phyloP scores from a whole-genome alignment of 371 early-diverging fungal species.

The Mortierella polycephala region DNA sequence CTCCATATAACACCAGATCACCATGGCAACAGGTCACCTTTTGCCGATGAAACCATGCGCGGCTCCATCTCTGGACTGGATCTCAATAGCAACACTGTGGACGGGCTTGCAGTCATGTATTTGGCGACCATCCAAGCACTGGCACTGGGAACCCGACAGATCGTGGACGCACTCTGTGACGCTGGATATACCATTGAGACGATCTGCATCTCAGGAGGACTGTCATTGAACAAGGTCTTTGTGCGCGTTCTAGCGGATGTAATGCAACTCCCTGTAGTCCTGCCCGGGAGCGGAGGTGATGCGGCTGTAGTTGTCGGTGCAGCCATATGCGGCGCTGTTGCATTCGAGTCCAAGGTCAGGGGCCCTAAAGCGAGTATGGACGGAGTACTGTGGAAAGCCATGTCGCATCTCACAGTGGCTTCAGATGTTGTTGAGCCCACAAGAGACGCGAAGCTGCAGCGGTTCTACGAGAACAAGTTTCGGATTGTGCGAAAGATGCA shows the following conservation, averaged over 20 bases:
- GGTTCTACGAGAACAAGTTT: slow-evolving; percentile 66
- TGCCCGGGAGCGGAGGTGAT: slow-evolving; percentile 63
- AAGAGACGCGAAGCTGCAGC: slow-evolving; percentile 39
- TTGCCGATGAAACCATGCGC: slow-evolving; percentile 73
- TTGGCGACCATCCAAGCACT: slow-evolving; percentile 73
- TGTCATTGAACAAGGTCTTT: slow-evolving; percentile 72
- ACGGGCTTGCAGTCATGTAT: slow-evolving; percentile 70
- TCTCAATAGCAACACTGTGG: slow-evolving; percentile 61
- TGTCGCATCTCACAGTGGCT: slow-evolving; percentile 65
- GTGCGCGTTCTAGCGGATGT: slow-evolving; percentile 72
- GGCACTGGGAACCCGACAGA: slow-evolving; percentile 71
- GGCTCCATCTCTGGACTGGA: slow-evolving; percentile 73
- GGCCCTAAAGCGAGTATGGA: slow-evolving; percentile 26
- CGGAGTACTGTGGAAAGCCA: slow-evolving; percentile 62
- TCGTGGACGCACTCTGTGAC: slow-evolving; percentile 63
- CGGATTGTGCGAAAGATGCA: slow-evolving; percentile 70
- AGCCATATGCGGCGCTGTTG: slow-evolving; percentile 74
- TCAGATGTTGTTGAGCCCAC: slow-evolving; percentile 65
- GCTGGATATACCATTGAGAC: slow-evolving; percentile 70
- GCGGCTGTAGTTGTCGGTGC: slow-evolving; percentile 79
- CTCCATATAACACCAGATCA: slow-evolving; percentile 80
- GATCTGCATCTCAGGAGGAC: slow-evolving; percentile 76
- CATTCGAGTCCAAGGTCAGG: slow-evolving; percentile 54
- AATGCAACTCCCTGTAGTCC: slow-evolving; percentile 65
- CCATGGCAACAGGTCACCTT: slow-evolving; percentile 82